These are phyloP conservation scores for Exophiala spinifera DNA, from an alignment of 2,329 filamentous ascomycete genomes.

Conservation along the genomic window DNA sequence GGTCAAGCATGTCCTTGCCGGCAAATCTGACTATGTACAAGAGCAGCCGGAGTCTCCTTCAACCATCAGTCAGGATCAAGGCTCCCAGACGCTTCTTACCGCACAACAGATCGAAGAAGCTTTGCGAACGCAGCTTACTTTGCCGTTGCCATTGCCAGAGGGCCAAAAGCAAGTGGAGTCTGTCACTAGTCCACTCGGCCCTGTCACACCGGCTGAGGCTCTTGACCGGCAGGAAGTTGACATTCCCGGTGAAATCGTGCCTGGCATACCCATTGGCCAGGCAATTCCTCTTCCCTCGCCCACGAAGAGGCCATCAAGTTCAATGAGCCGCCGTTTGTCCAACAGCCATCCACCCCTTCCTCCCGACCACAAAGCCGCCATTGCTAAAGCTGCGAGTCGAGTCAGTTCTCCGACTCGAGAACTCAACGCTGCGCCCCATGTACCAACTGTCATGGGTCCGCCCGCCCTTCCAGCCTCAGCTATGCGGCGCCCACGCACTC, in stretches of 20 bases:
- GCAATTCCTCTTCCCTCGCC: constrained; percentile 29
- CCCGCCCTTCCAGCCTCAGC: constrained; percentile 80
- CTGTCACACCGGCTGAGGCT: constrained; percentile 19
- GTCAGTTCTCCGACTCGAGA: constrained; percentile 40
- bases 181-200: constrained; percentile 9
- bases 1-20: constrained; percentile 25
- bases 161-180: constrained; percentile 34
- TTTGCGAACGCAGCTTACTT: constrained; percentile 41
- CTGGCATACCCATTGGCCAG: background rate
- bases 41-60: constrained; percentile 24
- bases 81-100: constrained; percentile 81
- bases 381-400: constrained; percentile 70
- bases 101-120: constrained; percentile 76
- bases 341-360: constrained; percentile 68
- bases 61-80: constrained; percentile 61
- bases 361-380: constrained; percentile 75
- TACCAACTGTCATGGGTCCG: constrained; percentile 66
- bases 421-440: constrained; percentile 6
- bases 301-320: constrained; percentile 65
- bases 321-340: constrained; percentile 61
- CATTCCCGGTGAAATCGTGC: background rate
- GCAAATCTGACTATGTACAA: background rate
- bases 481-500: constrained; percentile 62
- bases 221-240: background rate
- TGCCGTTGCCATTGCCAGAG: constrained; percentile 35